Evolutionary conservation across 768 basidiomycete genomes (phyloP), one percentile per base, ranked within the genome.

Genomic region (Rhodotorula sphaerocarpa): DNA sequence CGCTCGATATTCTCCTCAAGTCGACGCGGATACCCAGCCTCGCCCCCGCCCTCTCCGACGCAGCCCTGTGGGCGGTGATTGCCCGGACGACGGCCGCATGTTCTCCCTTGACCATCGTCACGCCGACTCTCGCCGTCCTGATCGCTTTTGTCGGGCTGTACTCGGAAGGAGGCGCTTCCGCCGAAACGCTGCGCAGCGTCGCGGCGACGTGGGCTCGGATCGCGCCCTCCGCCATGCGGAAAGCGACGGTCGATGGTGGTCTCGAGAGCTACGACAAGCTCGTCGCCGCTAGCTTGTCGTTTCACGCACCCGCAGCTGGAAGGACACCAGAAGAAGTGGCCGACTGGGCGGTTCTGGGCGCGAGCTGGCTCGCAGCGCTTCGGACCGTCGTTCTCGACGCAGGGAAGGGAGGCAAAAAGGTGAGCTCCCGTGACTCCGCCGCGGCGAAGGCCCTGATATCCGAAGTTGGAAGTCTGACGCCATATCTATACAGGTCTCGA

Each of bases 331-430:
- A 55, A 12, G 46, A 50, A 18, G 44, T 11, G 18, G 30, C 0
- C 1, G 14, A 34, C 1, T 68, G 67, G 67, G 51, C 58, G 27
- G 51, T 61, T 18, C 31, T 68, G 10, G 67, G 39, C 7, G 59
- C 57, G 5, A 36, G 42, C 0, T 68, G 67, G 62, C 48, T 64
- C 23, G 54, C 51, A 50, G 48, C 62, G 42, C n/a, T 58, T 28
- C 48, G 55, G 21, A 5, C 15, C 14, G 43, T 60, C 5, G 43
- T 64, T 0, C 39, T 58, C 12, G 67, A 68, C 10, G 55, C 55
- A 0, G 67, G 59, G 7, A 68, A 68, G 48, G 62, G 52, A 6
- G 67, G 62, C 28, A 68, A 68, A 48, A 68, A 61, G 67, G 67
- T 64, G n/a, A 25, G 62, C 10, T 28, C 12, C 6, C 41, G 16